phyloP scores from a whole-genome alignment of 163 green algal genomes.

The Chlorella variabilis region DNA sequence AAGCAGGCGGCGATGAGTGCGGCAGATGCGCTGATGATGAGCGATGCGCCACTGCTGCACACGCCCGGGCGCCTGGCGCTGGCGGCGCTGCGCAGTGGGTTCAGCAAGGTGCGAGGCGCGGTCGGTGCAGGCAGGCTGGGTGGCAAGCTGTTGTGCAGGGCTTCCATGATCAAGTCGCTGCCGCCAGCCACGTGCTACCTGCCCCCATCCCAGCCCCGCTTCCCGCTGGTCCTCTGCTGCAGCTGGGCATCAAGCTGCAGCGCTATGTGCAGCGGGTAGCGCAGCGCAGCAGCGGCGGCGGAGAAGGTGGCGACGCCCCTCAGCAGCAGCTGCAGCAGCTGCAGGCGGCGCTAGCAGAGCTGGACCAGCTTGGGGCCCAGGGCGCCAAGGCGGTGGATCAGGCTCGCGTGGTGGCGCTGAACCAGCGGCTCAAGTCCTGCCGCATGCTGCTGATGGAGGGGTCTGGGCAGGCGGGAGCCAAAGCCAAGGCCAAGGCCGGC shows the following conservation, averaged over 20 bases:
- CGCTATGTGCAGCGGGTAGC: constrained; percentile 2
- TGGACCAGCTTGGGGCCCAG: constrained; percentile 56
- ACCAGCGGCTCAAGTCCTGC: constrained; percentile 51
- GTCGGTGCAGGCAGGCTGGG: background rate
- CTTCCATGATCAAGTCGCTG: too few relatives aligned
- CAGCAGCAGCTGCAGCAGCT: constrained; percentile 26
- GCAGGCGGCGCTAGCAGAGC: constrained; percentile 42
- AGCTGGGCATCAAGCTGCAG: constrained; percentile 36
- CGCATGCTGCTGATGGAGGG: constrained; percentile 34
- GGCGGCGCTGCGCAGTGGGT: constrained; percentile 69
- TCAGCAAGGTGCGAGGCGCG: constrained; percentile 47
- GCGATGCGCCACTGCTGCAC: constrained; percentile 78
- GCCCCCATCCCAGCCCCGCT: too few relatives aligned
- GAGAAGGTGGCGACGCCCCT: background rate
- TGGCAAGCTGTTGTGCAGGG: too few relatives aligned
- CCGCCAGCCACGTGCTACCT: too few relatives aligned
- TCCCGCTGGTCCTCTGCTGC: background rate
- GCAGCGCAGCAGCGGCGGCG: background rate
- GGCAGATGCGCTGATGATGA: constrained; percentile 74
- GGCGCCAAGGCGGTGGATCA: constrained; percentile 48
- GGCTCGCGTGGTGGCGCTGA: constrained; percentile 33
- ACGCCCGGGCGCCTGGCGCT: constrained; percentile 73
- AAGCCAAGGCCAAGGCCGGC: constrained; percentile 20
- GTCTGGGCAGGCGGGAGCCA: constrained; percentile 21
- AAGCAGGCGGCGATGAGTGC: constrained; percentile 36